Evolutionary conservation across 1,139 yeast genomes (phyloP).

Genomic region (Saccharomyces hybrid): DNA sequence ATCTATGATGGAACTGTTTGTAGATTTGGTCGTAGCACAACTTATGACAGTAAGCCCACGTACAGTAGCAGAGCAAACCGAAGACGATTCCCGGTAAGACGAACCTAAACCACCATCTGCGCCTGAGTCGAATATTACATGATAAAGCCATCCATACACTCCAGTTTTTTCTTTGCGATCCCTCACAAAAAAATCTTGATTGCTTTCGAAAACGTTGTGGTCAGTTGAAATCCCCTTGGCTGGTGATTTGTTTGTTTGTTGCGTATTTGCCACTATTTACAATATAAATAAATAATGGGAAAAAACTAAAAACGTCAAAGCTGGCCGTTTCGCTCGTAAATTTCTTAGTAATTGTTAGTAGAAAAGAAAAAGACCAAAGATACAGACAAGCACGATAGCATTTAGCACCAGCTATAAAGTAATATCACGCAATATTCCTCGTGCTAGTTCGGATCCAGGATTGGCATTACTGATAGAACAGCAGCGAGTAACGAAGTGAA

Average conservation of each 20-base stretch:
- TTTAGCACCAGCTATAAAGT: neutral
- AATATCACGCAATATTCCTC: neutral
- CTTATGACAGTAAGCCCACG: slow-evolving; percentile 26
- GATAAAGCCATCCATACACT: slow-evolving; percentile 3
- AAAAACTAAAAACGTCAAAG: neutral
- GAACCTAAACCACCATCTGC: slow-evolving; percentile 9
- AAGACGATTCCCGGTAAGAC: slow-evolving; percentile 12
- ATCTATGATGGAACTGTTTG: slow-evolving; percentile 9
- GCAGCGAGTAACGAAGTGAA: neutral
- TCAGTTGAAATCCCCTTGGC: neutral
- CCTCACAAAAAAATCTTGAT: neutral
- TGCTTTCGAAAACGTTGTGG: neutral
- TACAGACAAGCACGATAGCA: neutral
- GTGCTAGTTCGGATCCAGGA: neutral
- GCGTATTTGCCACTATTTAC: neutral
- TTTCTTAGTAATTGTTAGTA: neutral
- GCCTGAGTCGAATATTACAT: slow-evolving; percentile 2
- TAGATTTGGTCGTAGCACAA: slow-evolving; percentile 23
- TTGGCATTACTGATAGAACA: neutral
- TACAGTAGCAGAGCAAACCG: slow-evolving; percentile 18
- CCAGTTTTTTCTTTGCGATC: neutral
- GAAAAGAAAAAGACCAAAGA: neutral
- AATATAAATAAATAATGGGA: neutral
- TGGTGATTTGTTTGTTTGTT: neutral
- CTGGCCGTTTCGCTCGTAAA: neutral